Conservation (phyloP, 495 filamentous ascomycete species). For the Neurospora pannonica region DNA sequence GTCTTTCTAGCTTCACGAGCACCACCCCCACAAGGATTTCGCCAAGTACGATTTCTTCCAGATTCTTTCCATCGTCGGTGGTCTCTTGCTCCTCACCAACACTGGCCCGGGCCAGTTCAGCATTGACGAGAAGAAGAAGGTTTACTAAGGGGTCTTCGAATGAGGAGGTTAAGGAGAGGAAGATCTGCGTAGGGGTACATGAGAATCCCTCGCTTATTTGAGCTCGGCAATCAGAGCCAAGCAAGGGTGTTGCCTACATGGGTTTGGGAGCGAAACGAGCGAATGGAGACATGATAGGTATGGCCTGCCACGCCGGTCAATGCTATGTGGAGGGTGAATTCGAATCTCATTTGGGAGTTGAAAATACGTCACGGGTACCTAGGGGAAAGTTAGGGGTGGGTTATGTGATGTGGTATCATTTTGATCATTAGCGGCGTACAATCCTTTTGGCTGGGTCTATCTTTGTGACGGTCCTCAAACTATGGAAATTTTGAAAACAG, state of each 20-base stretch:
- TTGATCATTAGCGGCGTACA: neutral
- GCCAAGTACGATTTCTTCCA: conserved; percentile 99
- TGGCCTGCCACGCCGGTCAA: neutral
- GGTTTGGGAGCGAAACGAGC: neutral
- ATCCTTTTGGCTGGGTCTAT: neutral
- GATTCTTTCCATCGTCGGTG: conserved; percentile 96
- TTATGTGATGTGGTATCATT: neutral
- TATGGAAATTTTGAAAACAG: neutral
- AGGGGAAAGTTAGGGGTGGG: neutral
- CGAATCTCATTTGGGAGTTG: neutral
- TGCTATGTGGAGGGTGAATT: neutral
- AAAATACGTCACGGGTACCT: neutral
- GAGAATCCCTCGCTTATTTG: neutral
- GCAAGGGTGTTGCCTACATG: neutral
- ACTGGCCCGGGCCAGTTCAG: conserved; percentile 96
- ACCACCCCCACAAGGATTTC: conserved; percentile 98
- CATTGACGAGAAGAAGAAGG: conserved; percentile 99
- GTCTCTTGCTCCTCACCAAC: conserved; percentile 91
- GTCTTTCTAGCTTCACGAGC: conserved; percentile 70
- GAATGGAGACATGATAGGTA: neutral
- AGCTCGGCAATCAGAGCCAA: neutral
- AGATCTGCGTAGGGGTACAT: neutral
- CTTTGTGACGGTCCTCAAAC: neutral
- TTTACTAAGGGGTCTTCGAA: conserved; percentile 57
- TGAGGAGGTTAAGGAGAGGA: neutral